Evolutionary conservation across 257 asterid species (phyloP), one percentile per base, ranked within the genome.

Genomic region (Eucommia ulmoides): DNA sequence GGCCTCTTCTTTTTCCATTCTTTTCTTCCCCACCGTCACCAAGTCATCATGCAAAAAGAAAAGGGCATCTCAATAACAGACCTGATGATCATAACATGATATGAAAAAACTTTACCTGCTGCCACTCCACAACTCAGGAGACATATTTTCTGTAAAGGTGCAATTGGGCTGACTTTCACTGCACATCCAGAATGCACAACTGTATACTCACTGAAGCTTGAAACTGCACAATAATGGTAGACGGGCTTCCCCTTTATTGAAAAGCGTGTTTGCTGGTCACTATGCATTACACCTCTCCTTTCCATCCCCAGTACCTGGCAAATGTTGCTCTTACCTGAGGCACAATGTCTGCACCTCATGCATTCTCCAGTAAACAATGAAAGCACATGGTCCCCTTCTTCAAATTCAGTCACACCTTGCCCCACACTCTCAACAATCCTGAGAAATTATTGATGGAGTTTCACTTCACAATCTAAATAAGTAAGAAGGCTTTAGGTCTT

Each of bases 91-190:
- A 9, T 9, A 35, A 15, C 44, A 35, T 11, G 2, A 3, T 35
- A 35, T 18, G 16, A 42, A 16, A 6, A 16, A 42, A 42, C 19
- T 42, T 49, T 75, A 85, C 97, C 97, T 48, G 96, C 93, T 24
- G 97, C 91, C 14, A 81, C 93, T 53, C 97, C 97, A 73, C 97
- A 89, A 61, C 97, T 89, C 23, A 89, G 87, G 71, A 89, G 95
- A 71, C 96, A 84, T 70, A 82, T 74, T 74, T 82, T 84, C 53
- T 89, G 93, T 47, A 89, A 60, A 60, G 97, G 97, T 19, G 97
- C 97, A 38, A 15, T 55, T 12, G 87, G 26, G 65, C 59, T 78
- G 53, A 89, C 75, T 77, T 85, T 89, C 54, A 70, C 85, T 49
- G 96, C 97, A 66, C 97, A 85, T 54, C 97, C 96, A 55, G 96